Evolutionary conservation across 768 basidiomycete species (phyloP).

Genomic region (Hypholoma sublateritium): DNA sequence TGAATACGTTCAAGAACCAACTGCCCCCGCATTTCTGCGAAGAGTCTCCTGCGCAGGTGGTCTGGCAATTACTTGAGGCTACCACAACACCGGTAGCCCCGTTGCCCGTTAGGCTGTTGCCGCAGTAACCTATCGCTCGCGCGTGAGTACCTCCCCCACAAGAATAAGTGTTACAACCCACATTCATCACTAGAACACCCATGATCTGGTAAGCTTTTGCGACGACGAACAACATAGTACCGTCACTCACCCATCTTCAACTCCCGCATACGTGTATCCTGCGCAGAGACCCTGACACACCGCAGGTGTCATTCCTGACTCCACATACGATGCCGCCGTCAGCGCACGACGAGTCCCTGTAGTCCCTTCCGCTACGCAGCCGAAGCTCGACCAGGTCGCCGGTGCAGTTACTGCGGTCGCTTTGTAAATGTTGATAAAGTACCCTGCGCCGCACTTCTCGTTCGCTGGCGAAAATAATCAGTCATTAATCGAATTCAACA

Average conservation of each 20-base stretch:
- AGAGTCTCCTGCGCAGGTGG: conserved; percentile 18
- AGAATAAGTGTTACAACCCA: background rate
- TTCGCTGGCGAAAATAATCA: conserved; percentile 16
- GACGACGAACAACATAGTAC: background rate
- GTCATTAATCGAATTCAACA: background rate
- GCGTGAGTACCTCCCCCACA: background rate
- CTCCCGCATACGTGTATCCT: conserved; percentile 24
- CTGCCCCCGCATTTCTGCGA: conserved; percentile 19
- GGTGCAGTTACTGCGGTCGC: conserved; percentile 7
- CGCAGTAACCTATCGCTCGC: conserved; percentile 24
- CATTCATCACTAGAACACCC: background rate
- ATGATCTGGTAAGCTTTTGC: background rate
- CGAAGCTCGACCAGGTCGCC: conserved; percentile 20
- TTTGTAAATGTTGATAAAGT: conserved; percentile 26
- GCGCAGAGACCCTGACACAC: conserved; percentile 23
- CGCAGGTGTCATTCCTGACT: conserved; percentile 22
- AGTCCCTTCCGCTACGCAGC: conserved; percentile 29
- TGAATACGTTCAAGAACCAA: background rate
- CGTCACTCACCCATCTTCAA: conserved; percentile 19
- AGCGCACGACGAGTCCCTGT: conserved; percentile 23
- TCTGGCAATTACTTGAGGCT: conserved; percentile 14
- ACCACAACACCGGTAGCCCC: conserved; percentile 21
- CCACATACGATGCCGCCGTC: conserved; percentile 20
- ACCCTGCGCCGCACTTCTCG: conserved; percentile 30
- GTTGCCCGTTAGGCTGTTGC: conserved; percentile 21